Percentiles rank a stretch among this genome's conserved stretches.
These are phyloP conservation scores for Wickerhamiella vanderwaltii DNA, from an alignment of 805 yeast genomes.

Conservation along the genomic window DNA sequence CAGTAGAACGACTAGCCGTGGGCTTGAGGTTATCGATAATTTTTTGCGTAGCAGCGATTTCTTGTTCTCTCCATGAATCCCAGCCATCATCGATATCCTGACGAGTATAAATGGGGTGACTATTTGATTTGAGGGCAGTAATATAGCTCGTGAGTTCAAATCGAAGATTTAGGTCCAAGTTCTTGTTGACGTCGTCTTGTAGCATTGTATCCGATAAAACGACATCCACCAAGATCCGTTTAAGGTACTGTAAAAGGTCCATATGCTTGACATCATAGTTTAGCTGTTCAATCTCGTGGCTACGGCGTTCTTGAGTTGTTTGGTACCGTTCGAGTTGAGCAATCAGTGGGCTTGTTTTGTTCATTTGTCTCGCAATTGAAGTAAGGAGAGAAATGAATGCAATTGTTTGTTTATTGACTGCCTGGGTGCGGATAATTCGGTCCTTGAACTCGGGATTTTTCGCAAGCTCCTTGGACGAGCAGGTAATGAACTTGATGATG, in stretches of 20 bases:
- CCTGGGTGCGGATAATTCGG: slow-evolving; percentile 12
- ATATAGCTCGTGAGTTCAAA: slow-evolving; percentile 24
- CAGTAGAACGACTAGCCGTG: slow-evolving; percentile 1
- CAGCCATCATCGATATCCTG: slow-evolving; percentile 33
- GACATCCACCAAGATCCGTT: slow-evolving; percentile 33
- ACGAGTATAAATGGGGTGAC: slow-evolving; percentile 24
- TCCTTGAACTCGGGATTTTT: slow-evolving; percentile 13
- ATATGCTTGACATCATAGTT: slow-evolving; percentile 37
- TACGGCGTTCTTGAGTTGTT: neutral
- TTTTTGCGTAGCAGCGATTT: slow-evolving; percentile 26
- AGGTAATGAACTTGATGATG: slow-evolving; percentile 26
- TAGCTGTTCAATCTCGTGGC: slow-evolving; percentile 2
- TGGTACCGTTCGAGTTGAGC: slow-evolving; percentile 20
- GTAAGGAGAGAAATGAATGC: slow-evolving; percentile 26
- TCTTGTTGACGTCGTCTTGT: slow-evolving; percentile 41
- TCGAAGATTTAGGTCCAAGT: slow-evolving; percentile 30
- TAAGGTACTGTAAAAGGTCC: slow-evolving; percentile 39
- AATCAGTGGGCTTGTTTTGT: slow-evolving; percentile 16
- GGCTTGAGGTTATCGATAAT: slow-evolving; percentile 22
- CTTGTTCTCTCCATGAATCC: slow-evolving; percentile 34
- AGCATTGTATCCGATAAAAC: slow-evolving; percentile 34
- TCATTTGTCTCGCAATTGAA: slow-evolving; percentile 17
- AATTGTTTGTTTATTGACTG: slow-evolving; percentile 21
- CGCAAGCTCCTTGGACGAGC: slow-evolving; percentile 23
- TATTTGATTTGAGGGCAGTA: slow-evolving; percentile 23